Conservation (phyloP, 352 stramenopile species). For the Globisporangium recalcitrans region DNA sequence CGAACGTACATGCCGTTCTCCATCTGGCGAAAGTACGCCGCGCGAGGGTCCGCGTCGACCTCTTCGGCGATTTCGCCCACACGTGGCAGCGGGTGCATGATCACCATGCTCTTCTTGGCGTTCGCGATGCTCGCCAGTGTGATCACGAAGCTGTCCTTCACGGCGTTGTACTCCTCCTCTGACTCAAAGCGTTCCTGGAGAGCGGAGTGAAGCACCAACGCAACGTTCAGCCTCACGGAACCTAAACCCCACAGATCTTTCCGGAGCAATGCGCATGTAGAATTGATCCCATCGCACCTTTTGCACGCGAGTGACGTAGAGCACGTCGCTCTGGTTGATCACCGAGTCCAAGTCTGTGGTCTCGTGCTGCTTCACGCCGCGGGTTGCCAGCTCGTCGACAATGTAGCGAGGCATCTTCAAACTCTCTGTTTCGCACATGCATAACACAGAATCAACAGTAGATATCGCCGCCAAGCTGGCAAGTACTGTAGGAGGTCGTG, state of each 20-base stretch:
- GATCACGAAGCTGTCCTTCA: conserved; percentile 90
- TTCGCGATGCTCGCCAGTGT: conserved; percentile 57
- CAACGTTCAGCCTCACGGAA: not conserved
- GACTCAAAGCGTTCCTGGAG: conserved; percentile 93
- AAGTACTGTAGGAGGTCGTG: not conserved
- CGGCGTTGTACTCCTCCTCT: conserved; percentile 91
- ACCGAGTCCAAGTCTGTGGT: conserved; percentile 81
- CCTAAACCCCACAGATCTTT: not conserved
- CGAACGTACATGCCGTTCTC: conserved; percentile 98
- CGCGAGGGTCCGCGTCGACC: conserved; percentile 93
- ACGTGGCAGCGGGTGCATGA: conserved; percentile 98
- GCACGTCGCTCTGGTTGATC: conserved; percentile 91
- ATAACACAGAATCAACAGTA: not conserved
- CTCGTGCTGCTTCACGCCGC: conserved; percentile 85
- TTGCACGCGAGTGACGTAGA: conserved; percentile 99
- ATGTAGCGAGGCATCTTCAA: conserved; percentile 85
- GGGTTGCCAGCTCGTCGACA: conserved; percentile 56
- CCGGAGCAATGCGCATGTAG: not conserved
- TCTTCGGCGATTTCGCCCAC: conserved; percentile 97
- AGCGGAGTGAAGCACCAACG: not conserved
- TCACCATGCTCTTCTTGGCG: conserved; percentile 90
- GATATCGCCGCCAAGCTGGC: not conserved
- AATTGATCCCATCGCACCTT: conserved; percentile 33
- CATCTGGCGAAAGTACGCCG: conserved; percentile 97
- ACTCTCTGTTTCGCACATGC: conserved; percentile 30